Percentiles rank a stretch among this genome's conserved stretches.
Conservation (phyloP, 768 basidiomycete species). For the Suillus spraguei region DNA sequence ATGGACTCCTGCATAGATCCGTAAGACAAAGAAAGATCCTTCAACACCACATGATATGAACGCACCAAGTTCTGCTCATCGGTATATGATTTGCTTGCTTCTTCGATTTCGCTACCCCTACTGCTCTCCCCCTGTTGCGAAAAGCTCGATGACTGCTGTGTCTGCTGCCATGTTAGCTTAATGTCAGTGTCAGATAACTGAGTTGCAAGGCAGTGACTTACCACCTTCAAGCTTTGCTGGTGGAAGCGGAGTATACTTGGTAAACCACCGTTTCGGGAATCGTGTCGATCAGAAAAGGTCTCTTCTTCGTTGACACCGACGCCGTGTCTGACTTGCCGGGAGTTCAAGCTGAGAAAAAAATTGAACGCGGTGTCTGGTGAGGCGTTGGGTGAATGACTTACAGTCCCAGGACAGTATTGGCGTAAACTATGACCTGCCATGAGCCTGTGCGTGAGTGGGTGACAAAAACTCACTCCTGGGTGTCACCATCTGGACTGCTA, state of each 20-base stretch:
- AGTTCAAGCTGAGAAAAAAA: slow-evolving; percentile 26
- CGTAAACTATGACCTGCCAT: slow-evolving; percentile 23
- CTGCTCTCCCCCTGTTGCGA: slow-evolving; percentile 11
- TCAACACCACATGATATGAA: background rate
- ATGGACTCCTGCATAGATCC: background rate
- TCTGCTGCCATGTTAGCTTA: slow-evolving; percentile 11
- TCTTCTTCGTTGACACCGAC: slow-evolving; percentile 30
- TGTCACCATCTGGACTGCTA: slow-evolving; percentile 30
- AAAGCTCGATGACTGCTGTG: slow-evolving; percentile 20
- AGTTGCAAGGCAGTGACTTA: slow-evolving; percentile 13
- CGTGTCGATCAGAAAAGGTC: slow-evolving; percentile 14
- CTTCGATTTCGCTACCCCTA: slow-evolving; percentile 11
- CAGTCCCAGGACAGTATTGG: slow-evolving; percentile 31
- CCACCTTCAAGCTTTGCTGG: slow-evolving; percentile 14
- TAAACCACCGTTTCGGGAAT: background rate
- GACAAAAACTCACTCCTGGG: slow-evolving; percentile 23
- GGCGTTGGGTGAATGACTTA: slow-evolving; percentile 13
- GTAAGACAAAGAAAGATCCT: background rate
- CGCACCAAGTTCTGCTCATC: slow-evolving; percentile 14
- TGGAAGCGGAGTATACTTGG: slow-evolving; percentile 18
- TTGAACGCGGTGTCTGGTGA: background rate
- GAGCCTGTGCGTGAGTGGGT: background rate
- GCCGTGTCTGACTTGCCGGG: slow-evolving; percentile 21
- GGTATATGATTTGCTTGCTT: slow-evolving; percentile 19
- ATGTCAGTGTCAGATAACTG: too few species aligned